Percentiles rank a stretch among this genome's conserved stretches.
Evolutionary conservation across 1,284 basidiomycete genomes (phyloP).

Genomic region (Coniferiporia weirii): DNA sequence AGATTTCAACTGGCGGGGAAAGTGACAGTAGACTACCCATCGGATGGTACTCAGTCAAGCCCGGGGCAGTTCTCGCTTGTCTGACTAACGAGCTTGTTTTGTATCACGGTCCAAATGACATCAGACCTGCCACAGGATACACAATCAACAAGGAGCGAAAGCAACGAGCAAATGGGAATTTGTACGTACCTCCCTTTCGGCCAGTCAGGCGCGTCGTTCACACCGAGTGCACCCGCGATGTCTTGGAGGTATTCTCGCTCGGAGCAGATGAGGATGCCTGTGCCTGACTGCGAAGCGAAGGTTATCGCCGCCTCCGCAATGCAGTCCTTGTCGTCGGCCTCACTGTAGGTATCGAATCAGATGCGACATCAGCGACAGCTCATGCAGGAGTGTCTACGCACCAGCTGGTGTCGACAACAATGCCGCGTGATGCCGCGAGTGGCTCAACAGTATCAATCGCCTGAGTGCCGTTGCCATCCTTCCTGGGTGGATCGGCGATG

Average conservation of each 20-base stretch:
- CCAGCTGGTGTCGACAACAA: not conserved
- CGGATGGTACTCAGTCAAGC: no score
- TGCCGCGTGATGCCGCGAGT: slow-evolving; percentile 25
- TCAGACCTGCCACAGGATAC: no score
- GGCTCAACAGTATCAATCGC: slow-evolving; percentile 29
- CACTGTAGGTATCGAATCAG: no score
- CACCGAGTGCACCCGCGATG: slow-evolving; percentile 26
- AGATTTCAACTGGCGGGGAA: no score
- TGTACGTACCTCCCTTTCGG: slow-evolving; percentile 21
- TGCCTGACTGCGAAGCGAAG: slow-evolving; percentile 18
- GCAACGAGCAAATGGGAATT: no score
- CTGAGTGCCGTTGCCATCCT: slow-evolving; percentile 22
- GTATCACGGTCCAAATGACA: no score
- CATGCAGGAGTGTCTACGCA: no score
- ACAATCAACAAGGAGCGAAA: no score
- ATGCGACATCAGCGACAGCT: no score
- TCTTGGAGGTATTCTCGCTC: slow-evolving; percentile 20
- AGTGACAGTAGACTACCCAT: no score
- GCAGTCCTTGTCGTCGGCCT: not conserved
- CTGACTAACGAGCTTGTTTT: no score
- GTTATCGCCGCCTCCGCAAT: slow-evolving; percentile 1
- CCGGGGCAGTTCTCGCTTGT: no score
- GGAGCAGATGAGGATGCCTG: slow-evolving; percentile 24
- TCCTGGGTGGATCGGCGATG: slow-evolving; percentile 25
- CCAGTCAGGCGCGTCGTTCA: slow-evolving; percentile 15